A percentile compares a stretch with the other conserved stretches of the same genome.
These are phyloP conservation scores for Phellinidium pouzarii DNA, from an alignment of 1,284 basidiomycete genomes.

Conservation along the genomic window DNA sequence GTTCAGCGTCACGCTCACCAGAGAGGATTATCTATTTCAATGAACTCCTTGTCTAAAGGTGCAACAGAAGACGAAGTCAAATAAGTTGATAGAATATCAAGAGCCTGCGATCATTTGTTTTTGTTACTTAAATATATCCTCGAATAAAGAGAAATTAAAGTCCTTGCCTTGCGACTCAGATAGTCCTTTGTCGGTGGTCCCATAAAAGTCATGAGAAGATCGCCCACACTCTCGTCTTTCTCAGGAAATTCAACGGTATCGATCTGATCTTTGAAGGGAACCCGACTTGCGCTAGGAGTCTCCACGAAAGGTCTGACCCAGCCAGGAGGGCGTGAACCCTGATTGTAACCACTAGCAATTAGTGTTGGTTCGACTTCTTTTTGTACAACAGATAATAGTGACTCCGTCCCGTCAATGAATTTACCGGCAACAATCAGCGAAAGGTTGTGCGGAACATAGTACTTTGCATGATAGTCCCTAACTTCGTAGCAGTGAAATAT, in stretches of 20 bases:
- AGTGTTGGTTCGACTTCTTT: constrained; percentile 78
- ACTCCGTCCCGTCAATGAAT: constrained; percentile 61
- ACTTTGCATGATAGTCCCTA: constrained; percentile 82
- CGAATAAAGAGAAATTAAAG: constrained; percentile 13
- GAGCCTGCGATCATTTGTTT: constrained; percentile 43
- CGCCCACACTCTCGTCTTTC: constrained; percentile 92
- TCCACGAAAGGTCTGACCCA: constrained; percentile 97
- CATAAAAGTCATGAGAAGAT: constrained; percentile 75
- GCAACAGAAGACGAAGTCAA: constrained; percentile 86
- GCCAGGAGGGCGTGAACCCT: constrained; percentile 60
- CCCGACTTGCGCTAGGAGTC: constrained; percentile 66
- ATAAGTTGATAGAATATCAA: constrained; percentile 85
- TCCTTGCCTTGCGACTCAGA: constrained; percentile 63
- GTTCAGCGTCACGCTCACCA: constrained; percentile 46
- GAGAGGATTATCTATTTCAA: constrained; percentile 87
- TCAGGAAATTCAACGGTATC: constrained; percentile 93
- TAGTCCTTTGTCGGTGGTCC: constrained; percentile 75
- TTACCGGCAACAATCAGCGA: constrained; percentile 79
- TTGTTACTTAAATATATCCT: constrained; percentile 2
- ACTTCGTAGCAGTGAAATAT: constrained; percentile 44
- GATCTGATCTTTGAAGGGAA: constrained; percentile 47
- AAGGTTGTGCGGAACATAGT: constrained; percentile 95
- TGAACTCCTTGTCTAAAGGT: constrained; percentile 88
- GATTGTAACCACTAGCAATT: constrained; percentile 63
- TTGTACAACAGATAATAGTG: constrained; percentile 73